Base-by-base conservation (phyloP, 2,329 filamentous ascomycete genomes). In the Colletotrichum shisoi region DNA sequence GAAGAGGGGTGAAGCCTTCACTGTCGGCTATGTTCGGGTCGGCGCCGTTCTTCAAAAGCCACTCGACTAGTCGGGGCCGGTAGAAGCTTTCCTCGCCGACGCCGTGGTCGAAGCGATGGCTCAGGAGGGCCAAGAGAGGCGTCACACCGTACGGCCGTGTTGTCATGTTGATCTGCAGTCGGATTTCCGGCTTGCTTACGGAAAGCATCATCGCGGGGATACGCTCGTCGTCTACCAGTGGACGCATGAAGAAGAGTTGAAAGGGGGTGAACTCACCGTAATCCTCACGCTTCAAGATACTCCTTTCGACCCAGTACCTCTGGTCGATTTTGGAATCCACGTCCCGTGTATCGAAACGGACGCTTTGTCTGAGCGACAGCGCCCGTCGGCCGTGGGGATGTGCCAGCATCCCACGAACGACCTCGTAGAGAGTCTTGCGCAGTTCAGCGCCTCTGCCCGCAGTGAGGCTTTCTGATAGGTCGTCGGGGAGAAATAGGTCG, bases 161-260 rank as follows among this genome's bases (percentile, higher is more conserved):
- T 2, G 31, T 1, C 3, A 3, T 5, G 46, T 59, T 59, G 2
- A 63, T 37, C 53, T 67, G 60, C 2, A 57, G 19, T 8, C 5
- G 13, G 21, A 62, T 34, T 12, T 53, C 53, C 13, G 21, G 19
- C 11, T 19, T 5, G 8, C 34, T n/a, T 13, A 21, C 60, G 21
- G 31, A 17, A 21, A 44, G 63, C 34, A 67, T 63, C 27, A 53
- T 53, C 5, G 57, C 39, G 12, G 60, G 52, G 24, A 67, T 63
- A 12, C 53, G 31, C 5, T 44, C 19, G 48, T 63, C 60, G 53
- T 63, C 60, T 2, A 63, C 53, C 2, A 63, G 42, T 2, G 64
- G 60, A 7, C 58, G 64, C 40, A 63, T 15, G 45, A 67, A 63
- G 27, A 67, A 63, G 3, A 67, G 34, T 15, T 67, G 45, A 3